Percentiles rank a stretch among this genome's conserved stretches.
These are phyloP conservation scores for Immersiporthe knoxdaviesiana DNA, from an alignment of 2,329 filamentous ascomycete species.

Conservation along the genomic window DNA sequence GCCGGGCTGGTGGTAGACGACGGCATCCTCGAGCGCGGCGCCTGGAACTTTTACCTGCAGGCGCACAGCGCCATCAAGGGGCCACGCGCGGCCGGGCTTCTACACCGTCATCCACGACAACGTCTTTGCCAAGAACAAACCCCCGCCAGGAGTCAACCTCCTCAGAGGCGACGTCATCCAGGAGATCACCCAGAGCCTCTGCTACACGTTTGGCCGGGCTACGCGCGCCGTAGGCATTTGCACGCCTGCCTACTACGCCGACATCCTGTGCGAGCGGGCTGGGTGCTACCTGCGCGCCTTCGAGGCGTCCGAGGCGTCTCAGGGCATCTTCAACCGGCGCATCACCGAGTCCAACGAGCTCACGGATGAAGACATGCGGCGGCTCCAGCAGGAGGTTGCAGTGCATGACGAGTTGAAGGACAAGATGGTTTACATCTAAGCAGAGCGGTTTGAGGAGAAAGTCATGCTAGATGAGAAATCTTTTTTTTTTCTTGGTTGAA, in stretches of 20 bases:
- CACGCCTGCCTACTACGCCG: slow-evolving; percentile 88
- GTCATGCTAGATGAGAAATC: neutral
- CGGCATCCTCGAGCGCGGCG: slow-evolving; percentile 72
- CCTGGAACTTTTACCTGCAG: slow-evolving; percentile 87
- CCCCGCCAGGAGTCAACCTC: slow-evolving; percentile 63
- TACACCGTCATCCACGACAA: slow-evolving; percentile 76
- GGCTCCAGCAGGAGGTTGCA: neutral
- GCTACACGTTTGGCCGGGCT: slow-evolving; percentile 81
- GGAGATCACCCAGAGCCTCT: slow-evolving; percentile 75
- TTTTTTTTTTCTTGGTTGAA: neutral
- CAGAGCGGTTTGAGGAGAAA: neutral
- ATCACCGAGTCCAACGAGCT: neutral
- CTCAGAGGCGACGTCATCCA: slow-evolving; percentile 65
- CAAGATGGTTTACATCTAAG: slow-evolving; percentile 50
- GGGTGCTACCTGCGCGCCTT: slow-evolving; percentile 62
- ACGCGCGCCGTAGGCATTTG: slow-evolving; percentile 86
- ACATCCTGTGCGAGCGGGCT: slow-evolving; percentile 79
- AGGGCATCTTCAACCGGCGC: neutral
- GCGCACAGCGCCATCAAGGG: slow-evolving; percentile 79
- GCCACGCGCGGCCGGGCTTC: slow-evolving; percentile 80
- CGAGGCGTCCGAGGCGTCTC: neutral
- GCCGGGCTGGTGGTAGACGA: slow-evolving; percentile 86
- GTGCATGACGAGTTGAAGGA: slow-evolving; percentile 34
- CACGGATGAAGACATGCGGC: neutral
- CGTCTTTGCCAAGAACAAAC: slow-evolving; percentile 57